These are phyloP conservation scores for Colletotrichum lindemuthianum DNA, from an alignment of 2,329 filamentous ascomycete genomes.

Conservation along the genomic window DNA sequence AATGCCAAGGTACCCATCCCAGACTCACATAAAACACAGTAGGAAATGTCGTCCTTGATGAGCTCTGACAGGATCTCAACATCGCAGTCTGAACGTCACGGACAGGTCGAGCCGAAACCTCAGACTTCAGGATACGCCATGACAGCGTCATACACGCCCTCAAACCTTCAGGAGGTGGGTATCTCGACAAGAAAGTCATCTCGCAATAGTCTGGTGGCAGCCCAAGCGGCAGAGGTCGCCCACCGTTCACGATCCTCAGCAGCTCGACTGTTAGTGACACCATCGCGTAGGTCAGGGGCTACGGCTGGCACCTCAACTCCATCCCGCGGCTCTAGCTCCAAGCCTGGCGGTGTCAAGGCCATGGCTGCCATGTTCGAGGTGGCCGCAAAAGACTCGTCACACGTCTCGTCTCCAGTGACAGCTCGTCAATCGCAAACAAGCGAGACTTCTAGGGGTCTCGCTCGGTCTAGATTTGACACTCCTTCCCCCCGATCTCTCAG, in stretches of 20 bases:
- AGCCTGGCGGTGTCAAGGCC: slow-evolving; percentile 53
- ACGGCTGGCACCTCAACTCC: background rate
- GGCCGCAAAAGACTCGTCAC: slow-evolving; percentile 41
- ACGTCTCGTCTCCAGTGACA: slow-evolving; percentile 29
- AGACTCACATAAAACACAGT: background rate
- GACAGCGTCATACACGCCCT: background rate
- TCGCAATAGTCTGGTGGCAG: slow-evolving; percentile 19
- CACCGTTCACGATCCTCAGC: slow-evolving; percentile 23
- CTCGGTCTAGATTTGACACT: slow-evolving; percentile 35
- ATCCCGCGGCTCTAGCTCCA: slow-evolving; percentile 40
- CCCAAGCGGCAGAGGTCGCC: slow-evolving; percentile 18
- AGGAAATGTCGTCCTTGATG: slow-evolving; percentile 12
- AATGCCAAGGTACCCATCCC: background rate
- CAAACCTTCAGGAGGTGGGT: background rate
- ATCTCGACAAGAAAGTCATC: background rate
- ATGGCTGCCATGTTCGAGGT: slow-evolving; percentile 64
- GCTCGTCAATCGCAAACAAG: slow-evolving; percentile 6
- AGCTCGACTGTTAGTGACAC: slow-evolving; percentile 4
- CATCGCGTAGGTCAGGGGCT: slow-evolving; percentile 1
- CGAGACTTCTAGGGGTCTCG: slow-evolving; percentile 7
- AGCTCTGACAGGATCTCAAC: background rate
- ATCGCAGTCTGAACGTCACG: background rate
- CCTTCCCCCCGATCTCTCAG: slow-evolving; percentile 37
- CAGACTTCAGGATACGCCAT: background rate
- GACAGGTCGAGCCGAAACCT: background rate